Evolutionary conservation across 148 eudicot genomes (phyloP), one percentile per base, ranked within the genome.

Genomic region (Fagopyrum homotropicum): DNA sequence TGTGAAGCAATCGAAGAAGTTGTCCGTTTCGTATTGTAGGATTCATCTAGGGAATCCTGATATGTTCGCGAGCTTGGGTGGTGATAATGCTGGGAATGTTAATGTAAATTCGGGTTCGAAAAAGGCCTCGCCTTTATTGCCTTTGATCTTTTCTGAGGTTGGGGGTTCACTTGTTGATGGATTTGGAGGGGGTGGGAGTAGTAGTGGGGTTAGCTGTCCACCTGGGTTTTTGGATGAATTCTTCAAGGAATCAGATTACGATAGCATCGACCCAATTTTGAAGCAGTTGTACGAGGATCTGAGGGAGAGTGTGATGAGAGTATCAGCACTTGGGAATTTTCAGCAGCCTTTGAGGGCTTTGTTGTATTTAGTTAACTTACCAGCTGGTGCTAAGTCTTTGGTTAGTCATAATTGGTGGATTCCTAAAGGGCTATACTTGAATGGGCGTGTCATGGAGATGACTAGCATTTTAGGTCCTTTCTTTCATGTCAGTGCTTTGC

Each of bases 351-450:
- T 95, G 68, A 90, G 93, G 84, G 93, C 91, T 12, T 84, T 95
- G 83, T 63, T 83, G 84, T 82, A 86, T 83, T 82, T 94, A 81
- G 84, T 92, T 77, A 86, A 77, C 70, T 79, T 83, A 81, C 91
- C 97, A 0, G 73, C 81, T 8, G 98, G 92, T 52, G 89, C 91
- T 0, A 90, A 89, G 78, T 82, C 89, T 48, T 79, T 94, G 73
- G 92, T 92, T 75, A 92, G 75, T 82, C 96, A 95, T 74, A 88
- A 79, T 2, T 92, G 98, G 98, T 95, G 98, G 98, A 86, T 92
- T 68, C 97, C 98, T 0, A 86, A 89, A 45, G 88, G 96, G 46
- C 81, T 78, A 11, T 95, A 85, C 79, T 74, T 89, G 83, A 95
- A 88, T 63, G 98, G 98, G 12, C 91, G 98, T 14, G 93, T 84